Percentiles rank a stretch among this genome's conserved stretches.
Evolutionary conservation across 2,329 filamentous ascomycete species (phyloP).

Genomic region (Xylaria sp.): DNA sequence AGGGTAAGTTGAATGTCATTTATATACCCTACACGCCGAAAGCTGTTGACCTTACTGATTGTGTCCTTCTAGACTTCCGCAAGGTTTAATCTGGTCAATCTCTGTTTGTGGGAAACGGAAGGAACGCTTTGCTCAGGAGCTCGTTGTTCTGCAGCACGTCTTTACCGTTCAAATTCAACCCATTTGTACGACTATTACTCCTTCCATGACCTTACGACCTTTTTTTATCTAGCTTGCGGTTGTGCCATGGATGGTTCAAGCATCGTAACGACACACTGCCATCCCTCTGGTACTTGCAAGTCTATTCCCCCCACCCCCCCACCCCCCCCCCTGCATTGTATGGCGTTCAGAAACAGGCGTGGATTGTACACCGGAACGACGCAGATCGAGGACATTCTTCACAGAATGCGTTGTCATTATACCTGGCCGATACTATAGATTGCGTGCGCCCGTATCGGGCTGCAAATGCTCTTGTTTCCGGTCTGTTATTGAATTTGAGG

Average conservation of each 20-base stretch:
- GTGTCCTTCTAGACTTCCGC: conserved; percentile 45
- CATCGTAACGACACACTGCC: not conserved
- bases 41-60: not conserved
- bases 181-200: conserved; percentile 22
- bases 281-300: conserved; percentile 25
- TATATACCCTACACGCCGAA: not conserved
- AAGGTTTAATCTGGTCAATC: conserved; percentile 41
- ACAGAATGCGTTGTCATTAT: conserved; percentile 29
- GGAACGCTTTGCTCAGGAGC: not conserved
- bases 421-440: conserved; percentile 31
- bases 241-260: conserved; percentile 10
- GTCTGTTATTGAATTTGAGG: conserved; percentile 40
- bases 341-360: conserved; percentile 44
- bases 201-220: conserved; percentile 28
- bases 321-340: conserved; percentile 47
- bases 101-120: not conserved
- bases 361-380: conserved; percentile 27
- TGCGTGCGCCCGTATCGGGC: conserved; percentile 29
- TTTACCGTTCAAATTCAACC: conserved; percentile 1
- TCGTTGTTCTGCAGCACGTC: not conserved
- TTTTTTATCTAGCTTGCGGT: conserved; percentile 20
- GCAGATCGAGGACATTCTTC: conserved; percentile 25
- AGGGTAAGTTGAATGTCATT: conserved; percentile 53
- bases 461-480: conserved; percentile 37
- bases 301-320: conserved; percentile 27